Evolutionary conservation across 768 basidiomycete species (phyloP), one percentile per base, ranked within the genome.

Genomic region (Rhodotorula diobovata): DNA sequence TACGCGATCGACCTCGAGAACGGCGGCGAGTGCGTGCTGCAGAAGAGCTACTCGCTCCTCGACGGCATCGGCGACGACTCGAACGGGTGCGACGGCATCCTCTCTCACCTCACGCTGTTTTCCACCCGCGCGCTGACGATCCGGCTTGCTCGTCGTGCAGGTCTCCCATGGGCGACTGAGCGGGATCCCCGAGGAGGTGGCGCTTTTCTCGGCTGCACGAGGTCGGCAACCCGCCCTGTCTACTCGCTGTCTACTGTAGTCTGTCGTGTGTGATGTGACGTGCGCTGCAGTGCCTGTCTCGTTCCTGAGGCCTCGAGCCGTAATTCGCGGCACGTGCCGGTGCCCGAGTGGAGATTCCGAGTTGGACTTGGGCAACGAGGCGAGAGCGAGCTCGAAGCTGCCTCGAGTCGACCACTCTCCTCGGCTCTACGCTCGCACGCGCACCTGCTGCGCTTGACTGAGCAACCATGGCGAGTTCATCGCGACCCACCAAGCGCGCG

Each of bases 1-100:
- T 98, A 98, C 80, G 90, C 85, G 76, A 95, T 99, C 78, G 95
- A 99, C 81, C 81, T 98, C 70, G 95, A 99, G 80, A 88, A 89
- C 62, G 95, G 95, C 6, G 95, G 95, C 6, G 95, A 99, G 81
- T 98, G 95, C 77, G 86, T 89, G 30, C 80, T 99, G 77, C 89
- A 93, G 85, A 95, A 95, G 83, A 93, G 95, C 80, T 97, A 93
- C 79, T 67, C 65, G 57, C 56, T 76, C 21, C 55, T 76, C n/a
- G 75, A 73, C 46, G 70, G 68, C 21, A 63, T 70, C 18, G 66
- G 60, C 5, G 59, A 66, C 41, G 67, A 72, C 10, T 20, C 21
- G 18, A 65, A 53, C 43, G 71, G 71, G 67, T 68, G 25, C 16
- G 65, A 67, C 63, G 45, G 4, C 28, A 30, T 10, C 4, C 18